phyloP scores from a whole-genome alignment of 176 grass and related monocot species.

The Rhynchospora breviuscula region DNA sequence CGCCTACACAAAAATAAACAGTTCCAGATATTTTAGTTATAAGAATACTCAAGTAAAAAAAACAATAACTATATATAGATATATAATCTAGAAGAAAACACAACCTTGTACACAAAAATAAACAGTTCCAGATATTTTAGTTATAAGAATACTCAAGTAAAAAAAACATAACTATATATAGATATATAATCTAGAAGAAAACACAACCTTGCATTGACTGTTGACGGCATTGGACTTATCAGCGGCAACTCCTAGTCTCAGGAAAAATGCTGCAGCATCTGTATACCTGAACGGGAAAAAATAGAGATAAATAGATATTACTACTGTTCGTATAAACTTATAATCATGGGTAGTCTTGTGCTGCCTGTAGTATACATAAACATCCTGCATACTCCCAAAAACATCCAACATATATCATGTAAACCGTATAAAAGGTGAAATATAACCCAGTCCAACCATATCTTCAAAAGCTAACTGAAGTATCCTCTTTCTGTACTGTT shows the following conservation, averaged over 20 bases:
- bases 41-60: too few relatives aligned
- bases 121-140: not conserved
- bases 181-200: not conserved
- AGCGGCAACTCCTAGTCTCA: constrained; percentile 79
- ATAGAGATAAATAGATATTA: not conserved
- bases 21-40: not conserved
- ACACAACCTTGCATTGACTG: constrained; percentile 95
- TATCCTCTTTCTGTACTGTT: not conserved
- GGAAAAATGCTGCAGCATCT: constrained; percentile 74
- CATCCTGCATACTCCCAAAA: not conserved
- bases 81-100: not conserved
- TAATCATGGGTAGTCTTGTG: not conserved
- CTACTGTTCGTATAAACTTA: not conserved
- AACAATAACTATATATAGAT: not conserved
- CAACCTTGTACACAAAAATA: constrained; percentile 69
- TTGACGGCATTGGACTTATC: constrained; percentile 93
- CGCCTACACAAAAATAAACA: constrained; percentile 47
- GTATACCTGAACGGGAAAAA: constrained; percentile 45
- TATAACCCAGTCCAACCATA: too few relatives aligned
- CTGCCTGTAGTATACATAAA: not conserved
- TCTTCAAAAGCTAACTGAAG: not conserved
- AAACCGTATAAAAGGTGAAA: not conserved
- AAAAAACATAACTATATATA: not conserved
- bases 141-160: not conserved
- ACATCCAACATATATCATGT: not conserved